A percentile compares a stretch with the other conserved stretches of the same genome.
Conservation (phyloP, 163 green algal genomes). For the Coccomyxa subellipsoidea region DNA sequence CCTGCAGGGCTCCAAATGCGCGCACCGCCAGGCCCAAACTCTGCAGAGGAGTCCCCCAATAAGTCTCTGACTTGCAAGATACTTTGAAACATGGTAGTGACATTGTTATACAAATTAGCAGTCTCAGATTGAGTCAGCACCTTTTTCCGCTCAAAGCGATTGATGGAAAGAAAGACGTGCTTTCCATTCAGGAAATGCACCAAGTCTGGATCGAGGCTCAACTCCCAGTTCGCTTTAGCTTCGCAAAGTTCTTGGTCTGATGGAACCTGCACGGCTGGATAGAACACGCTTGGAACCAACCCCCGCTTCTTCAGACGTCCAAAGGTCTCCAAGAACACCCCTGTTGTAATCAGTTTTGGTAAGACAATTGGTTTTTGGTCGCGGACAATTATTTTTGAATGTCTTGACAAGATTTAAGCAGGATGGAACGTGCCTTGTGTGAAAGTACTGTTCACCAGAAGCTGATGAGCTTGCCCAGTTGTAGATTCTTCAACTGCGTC, state of each 20-base stretch:
- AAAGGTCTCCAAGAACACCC: conserved; percentile 86
- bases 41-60: conserved; percentile 21
- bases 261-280: conserved; percentile 77
- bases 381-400: no score
- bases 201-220: conserved; percentile 33
- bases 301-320: conserved; percentile 41
- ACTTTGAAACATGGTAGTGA: no score
- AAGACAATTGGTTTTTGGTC: no score
- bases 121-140: no score
- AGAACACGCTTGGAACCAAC: conserved; percentile 72
- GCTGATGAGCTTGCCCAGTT: conserved; percentile 76
- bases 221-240: conserved; percentile 37
- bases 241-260: conserved; percentile 32
- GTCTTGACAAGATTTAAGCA: no score
- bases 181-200: conserved; percentile 32
- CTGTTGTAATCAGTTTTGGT: conserved; percentile 20
- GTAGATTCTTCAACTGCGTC: conserved; percentile 84
- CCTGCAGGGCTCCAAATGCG: conserved; percentile 50
- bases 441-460: conserved; percentile 93
- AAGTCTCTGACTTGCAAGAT: no score
- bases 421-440: conserved; percentile 48
- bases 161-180: conserved; percentile 90
- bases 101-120: no score
- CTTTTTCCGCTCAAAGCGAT: conserved; percentile 99
- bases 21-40: conserved; percentile 68